Conservation (phyloP, 2,329 filamentous ascomycete species). For the Aspergillus chevalieri region DNA sequence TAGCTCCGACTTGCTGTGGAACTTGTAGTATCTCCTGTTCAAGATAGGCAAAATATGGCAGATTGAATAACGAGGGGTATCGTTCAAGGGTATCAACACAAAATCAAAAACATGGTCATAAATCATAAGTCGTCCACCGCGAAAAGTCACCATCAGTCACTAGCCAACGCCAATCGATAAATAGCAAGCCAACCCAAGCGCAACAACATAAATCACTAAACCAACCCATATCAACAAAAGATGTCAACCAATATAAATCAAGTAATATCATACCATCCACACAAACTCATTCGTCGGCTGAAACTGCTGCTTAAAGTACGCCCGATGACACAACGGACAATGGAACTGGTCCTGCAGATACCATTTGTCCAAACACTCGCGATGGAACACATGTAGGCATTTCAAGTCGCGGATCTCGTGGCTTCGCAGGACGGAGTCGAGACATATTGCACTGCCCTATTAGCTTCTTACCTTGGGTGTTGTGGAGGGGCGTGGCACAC, state of each 20-base stretch:
- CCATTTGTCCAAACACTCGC: constrained; percentile 36
- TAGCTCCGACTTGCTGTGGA: too few relatives aligned
- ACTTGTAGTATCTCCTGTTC: too few relatives aligned
- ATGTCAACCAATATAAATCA: too few relatives aligned
- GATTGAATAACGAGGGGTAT: background rate
- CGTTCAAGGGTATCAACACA: background rate
- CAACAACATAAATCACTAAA: background rate
- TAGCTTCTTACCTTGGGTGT: background rate
- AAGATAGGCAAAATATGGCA: too few relatives aligned
- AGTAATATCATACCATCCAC: constrained; percentile 25
- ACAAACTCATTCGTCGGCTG: constrained; percentile 28
- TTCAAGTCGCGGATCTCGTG: constrained; percentile 34
- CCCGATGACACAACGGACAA: constrained; percentile 32
- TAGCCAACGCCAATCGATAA: background rate
- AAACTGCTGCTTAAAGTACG: constrained; percentile 28
- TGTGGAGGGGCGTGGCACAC: constrained; percentile 14
- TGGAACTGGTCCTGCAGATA: constrained; percentile 34
- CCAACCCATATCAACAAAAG: too few relatives aligned
- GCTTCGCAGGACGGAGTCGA: constrained; percentile 30
- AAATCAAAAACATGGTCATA: background rate
- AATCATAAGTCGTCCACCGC: background rate
- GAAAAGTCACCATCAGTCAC: too few relatives aligned
- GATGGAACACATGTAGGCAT: constrained; percentile 36
- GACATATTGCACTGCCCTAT: constrained; percentile 27
- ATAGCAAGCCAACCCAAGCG: background rate